phyloP scores from a whole-genome alignment of 129 eudicot species.

The Cynara cardunculus region DNA sequence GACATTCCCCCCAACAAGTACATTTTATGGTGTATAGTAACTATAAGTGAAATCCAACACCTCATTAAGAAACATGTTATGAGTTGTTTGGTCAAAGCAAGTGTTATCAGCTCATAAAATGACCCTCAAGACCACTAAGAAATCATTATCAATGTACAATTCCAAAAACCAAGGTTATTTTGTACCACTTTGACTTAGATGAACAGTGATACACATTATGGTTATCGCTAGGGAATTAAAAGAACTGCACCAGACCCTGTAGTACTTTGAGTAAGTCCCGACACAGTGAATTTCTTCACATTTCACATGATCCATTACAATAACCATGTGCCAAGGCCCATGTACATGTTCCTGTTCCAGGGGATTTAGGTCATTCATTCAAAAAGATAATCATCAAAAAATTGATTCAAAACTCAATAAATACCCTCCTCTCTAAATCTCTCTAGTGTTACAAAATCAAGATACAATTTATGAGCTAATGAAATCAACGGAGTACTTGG shows the following conservation, averaged over 20 bases:
- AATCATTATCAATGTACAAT: neutral
- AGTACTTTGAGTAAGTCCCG: neutral
- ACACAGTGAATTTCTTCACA: neutral
- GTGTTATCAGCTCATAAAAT: neutral
- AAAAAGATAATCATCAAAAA: neutral
- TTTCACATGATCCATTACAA: constrained; percentile 1
- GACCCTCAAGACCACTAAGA: neutral
- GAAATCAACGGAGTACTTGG: neutral
- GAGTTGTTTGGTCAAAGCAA: neutral
- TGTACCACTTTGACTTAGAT: neutral
- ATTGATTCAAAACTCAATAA: neutral
- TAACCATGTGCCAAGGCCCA: neutral
- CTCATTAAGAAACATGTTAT: too few species aligned
- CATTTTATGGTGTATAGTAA: neutral
- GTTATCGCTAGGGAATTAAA: neutral
- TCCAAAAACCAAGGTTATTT: neutral
- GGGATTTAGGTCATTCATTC: constrained; percentile 2
- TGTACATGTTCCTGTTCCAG: neutral
- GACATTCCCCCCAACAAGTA: neutral
- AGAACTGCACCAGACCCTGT: neutral
- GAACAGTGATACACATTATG: neutral
- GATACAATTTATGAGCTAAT: constrained; percentile 3
- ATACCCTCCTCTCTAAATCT: constrained; percentile 8
- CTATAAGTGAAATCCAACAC: neutral
- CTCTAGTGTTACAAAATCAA: neutral